Conservation (phyloP, 2,329 filamentous ascomycete genomes). For the Xylaria sp. region DNA sequence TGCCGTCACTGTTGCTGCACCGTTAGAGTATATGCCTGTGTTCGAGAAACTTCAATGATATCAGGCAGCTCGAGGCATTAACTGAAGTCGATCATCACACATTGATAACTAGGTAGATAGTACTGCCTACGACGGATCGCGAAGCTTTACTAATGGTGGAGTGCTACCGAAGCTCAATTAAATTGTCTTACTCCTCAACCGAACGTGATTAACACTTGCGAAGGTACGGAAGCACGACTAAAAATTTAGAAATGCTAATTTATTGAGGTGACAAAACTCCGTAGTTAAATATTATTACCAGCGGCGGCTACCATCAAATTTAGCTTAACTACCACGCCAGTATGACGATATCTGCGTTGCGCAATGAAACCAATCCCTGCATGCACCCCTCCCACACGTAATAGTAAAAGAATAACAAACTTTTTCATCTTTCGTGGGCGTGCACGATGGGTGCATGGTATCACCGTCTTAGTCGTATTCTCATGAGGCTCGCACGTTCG, state of each 20-base stretch:
- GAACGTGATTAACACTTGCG: too few species aligned
- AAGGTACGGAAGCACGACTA: too few species aligned
- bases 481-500: slow-evolving; percentile 1
- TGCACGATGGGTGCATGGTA: neutral
- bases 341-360: neutral
- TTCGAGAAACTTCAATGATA: slow-evolving; percentile 16
- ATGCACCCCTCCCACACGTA: neutral
- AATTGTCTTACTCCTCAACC: neutral
- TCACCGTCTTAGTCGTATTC: slow-evolving; percentile 4
- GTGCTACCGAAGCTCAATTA: too few species aligned
- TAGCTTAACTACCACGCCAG: neutral
- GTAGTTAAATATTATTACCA: neutral
- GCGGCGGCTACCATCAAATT: neutral
- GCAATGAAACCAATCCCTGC: neutral
- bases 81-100: too few species aligned
- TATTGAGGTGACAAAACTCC: neutral
- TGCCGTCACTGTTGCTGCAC: slow-evolving; percentile 13
- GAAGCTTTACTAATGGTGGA: too few species aligned
- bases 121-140: too few species aligned
- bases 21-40: slow-evolving; percentile 31
- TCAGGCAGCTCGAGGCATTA: too few species aligned
- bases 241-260: neutral
- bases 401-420: slow-evolving; percentile 8
- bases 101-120: too few species aligned
- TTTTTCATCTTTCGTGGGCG: slow-evolving; percentile 6